Evolutionary conservation across 129 eudicot genomes (phyloP).

Genomic region (Arctium minus): DNA sequence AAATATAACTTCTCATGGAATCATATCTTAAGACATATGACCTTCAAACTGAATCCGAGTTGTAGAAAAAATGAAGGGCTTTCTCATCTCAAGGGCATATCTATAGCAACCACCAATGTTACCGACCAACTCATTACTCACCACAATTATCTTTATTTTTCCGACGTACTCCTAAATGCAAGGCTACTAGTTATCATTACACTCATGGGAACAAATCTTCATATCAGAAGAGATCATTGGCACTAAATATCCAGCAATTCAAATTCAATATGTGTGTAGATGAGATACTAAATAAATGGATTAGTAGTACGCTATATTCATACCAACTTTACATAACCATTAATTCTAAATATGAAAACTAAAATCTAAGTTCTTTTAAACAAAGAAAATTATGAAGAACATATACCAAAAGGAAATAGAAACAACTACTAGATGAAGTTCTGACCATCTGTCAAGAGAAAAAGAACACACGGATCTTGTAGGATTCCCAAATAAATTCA

Average conservation of each 20-base stretch:
- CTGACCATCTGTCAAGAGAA: not conserved
- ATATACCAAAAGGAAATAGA: not conserved
- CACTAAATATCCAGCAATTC: not conserved
- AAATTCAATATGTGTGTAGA: not conserved
- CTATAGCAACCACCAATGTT: not conserved
- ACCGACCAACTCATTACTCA: not conserved
- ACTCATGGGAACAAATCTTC: not conserved
- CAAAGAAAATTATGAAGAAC: not conserved
- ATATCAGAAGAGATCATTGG: not conserved
- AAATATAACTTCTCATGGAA: not conserved
- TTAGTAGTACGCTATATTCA: not conserved
- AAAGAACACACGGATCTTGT: not conserved
- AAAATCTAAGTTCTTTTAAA: not conserved
- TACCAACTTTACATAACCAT: not conserved
- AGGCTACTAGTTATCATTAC: not conserved
- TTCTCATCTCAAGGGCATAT: not conserved
- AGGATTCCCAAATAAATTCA: not conserved
- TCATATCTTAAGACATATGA: not conserved
- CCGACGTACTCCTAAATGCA: not conserved
- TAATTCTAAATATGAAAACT: not conserved
- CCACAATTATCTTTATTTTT: not conserved
- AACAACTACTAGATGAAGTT: not conserved
- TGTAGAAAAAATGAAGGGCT: not conserved
- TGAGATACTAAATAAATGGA: not conserved
- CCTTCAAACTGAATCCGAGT: not conserved